Evolutionary conservation across 257 asterid species (phyloP), one percentile per base, ranked within the genome.

Genomic region (Solanum chilense): DNA sequence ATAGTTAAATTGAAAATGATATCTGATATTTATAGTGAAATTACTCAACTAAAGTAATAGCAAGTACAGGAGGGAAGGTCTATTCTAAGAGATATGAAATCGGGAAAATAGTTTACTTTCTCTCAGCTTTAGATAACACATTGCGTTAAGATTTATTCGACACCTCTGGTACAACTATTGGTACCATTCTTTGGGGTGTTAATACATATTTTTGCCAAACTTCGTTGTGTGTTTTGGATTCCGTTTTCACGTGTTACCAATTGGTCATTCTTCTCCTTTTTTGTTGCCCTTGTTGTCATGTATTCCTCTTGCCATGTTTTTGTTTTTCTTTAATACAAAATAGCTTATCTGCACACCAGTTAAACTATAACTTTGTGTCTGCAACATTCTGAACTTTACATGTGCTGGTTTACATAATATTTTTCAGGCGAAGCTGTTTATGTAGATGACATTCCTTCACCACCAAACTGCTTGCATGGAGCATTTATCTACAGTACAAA

Each of bases 381-480:
- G 84, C 78, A 16, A 71, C 25, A 33, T 33, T 18, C 44, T 52
- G 23, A 27, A 68, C 39, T 68, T 68, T 35, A 69, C 5, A 1
- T 44, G 39, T 44, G 35, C 74, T 68, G 39, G 21, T 68, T 68
- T 68, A 27, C 8, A 6, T 68, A 27, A 13, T 68, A 29, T 68
- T 13, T 68, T 68, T 13, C 74, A 68, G 74, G 74, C 3, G 74
- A 68, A 68, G 74, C 74, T 27, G 74, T 68, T 31, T 95, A 70
- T 89, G 95, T 94, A 70, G 97, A 95, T 89, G 98, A 95, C 86
- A 91, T 93, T 87, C 98, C 98, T 5, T 91, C 97, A 29, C 98
- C 98, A 29, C 93, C 92, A 16, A 87, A 87, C 88, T 95, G 97
- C 85, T 89, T 94, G 82, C 82, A 94, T 71, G 96, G 97, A 88